Evolutionary conservation across 768 basidiomycete species (phyloP), one percentile per base, ranked within the genome.

Genomic region (Hericium coralloides): DNA sequence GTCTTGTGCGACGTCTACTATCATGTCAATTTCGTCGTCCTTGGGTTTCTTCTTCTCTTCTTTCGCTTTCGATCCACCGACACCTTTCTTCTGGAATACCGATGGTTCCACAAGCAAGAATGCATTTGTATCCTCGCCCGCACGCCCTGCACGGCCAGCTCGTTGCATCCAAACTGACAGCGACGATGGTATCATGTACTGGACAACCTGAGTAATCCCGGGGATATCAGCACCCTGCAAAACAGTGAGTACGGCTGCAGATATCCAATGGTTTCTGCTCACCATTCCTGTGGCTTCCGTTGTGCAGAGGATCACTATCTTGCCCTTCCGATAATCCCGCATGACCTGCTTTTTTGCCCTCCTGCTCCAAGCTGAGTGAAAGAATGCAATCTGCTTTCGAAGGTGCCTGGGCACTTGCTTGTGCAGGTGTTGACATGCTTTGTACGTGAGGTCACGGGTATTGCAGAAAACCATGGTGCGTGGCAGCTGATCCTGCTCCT

Each of bases 61-160:
- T n/a, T n/a, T n/a, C n/a, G n/a, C n/a, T n/a, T n/a, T n/a, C n/a
- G n/a, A n/a, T n/a, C n/a, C n/a, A n/a, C n/a, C n/a, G n/a, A n/a
- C n/a, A n/a, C 47, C 58, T 59, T 17, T 55, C 55, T 23, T 23
- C 47, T 31, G 59, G 48, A 38, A n/a, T 4, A 36, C 25, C 10
- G 38, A n/a, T n/a, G 39, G 31, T 26, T 47, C 23, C 5, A 54
- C 53, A 6, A 54, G 26, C 1, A 54, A n/a, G 23, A 41, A 54
- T 1, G 43, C 39, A 17, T 31, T 41, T 47, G n/a, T n/a, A n/a
- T n/a, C 17, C n/a, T n/a, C n/a, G n/a, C n/a, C n/a, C n/a, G 26
- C 12, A 12, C 67, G 58, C 0, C 70, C 70, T 2, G 66, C 70
- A 5, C 68, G 69, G 1, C 69, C 68, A 0, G 65, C 66, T 17